Base-by-base conservation (phyloP, 148 eudicot genomes). In the Camellia granthamiana region DNA sequence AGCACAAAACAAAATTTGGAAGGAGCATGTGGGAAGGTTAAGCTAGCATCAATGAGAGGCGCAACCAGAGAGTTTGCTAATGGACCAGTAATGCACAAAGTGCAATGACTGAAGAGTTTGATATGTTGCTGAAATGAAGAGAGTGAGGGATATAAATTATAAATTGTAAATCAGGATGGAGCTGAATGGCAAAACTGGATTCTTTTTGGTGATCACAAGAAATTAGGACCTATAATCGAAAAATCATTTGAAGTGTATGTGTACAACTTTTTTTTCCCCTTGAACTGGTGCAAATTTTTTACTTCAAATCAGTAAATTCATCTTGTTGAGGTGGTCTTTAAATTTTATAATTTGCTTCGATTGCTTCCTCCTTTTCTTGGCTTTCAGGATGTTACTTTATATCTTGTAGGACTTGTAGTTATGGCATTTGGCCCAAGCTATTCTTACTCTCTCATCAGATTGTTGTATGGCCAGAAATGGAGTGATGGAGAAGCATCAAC, bases 401-500 rank as follows among this genome's bases (percentile, higher is more conserved):
- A 13, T 69, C 76, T 61, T 72, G 44, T 83, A 97, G 97, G 98
- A 60, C 92, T 94, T 76, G 80, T 90, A 72, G 94, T 97, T 55
- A 78, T 94, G 81, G 92, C 99, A 80, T 97, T 92, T 89, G 98
- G 99, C 80, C 98, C 98, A 77, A 91, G 99, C 87, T 97, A 90
- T 86, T 94, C 97, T 54, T 97, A 97, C 87, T 88, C 94, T 76
- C 94, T 91, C 76, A 88, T 97, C 83, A 89, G 99, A 88, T 82
- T 97, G 83, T 83, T 97, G 56, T 97, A 94, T 83, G 99, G 98
- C 81, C 88, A 84, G 78, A 92, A 91, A 81, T 97, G 99, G 98
- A 97, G 98, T 86, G 98, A 97, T 74, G 99, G 99, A 82, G 99
- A 97, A 92, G 99, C 99, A 74, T 85, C 99, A 59, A 84, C 92